phyloP scores from a whole-genome alignment of 2,329 filamentous ascomycete species.

The Cercospora brassicicola region DNA sequence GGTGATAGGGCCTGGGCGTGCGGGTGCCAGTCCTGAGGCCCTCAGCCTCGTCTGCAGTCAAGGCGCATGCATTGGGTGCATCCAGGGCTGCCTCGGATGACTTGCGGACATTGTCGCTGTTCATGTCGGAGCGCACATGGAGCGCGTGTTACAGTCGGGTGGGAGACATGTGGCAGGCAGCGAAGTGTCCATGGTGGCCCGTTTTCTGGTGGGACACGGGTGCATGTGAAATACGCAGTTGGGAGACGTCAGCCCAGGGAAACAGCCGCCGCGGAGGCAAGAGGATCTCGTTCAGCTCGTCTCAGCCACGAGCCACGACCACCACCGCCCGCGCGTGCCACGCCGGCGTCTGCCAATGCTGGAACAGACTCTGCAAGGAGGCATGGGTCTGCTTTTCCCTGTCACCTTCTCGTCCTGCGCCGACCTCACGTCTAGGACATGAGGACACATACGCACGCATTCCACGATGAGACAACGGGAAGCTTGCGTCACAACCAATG shows the following conservation, averaged over 20 bases:
- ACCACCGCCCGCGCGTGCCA: neutral
- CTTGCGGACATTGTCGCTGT: conserved; percentile 3
- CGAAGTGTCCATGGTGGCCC: conserved; percentile 1
- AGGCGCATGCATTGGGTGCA: conserved; percentile 6
- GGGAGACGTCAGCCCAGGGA: neutral
- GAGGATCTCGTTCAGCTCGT: neutral
- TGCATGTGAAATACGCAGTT: conserved; percentile 8
- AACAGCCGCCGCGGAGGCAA: neutral
- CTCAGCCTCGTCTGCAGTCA: conserved; percentile 24
- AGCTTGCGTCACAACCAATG: neutral
- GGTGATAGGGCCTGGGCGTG: conserved; percentile 35
- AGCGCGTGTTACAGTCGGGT: conserved; percentile 5
- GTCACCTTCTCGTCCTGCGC: neutral
- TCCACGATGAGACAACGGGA: neutral
- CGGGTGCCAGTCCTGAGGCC: conserved; percentile 24
- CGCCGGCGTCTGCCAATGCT: neutral
- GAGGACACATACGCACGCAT: neutral
- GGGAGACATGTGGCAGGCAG: conserved; percentile 4
- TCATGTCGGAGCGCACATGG: conserved; percentile 13
- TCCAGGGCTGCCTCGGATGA: conserved; percentile 6
- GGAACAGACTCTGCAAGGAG: neutral
- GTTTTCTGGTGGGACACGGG: neutral
- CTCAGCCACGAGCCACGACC: neutral
- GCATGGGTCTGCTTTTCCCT: neutral
- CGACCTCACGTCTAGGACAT: neutral